Conservation (phyloP, 345 rosid genomes). For the Salix exigua region DNA sequence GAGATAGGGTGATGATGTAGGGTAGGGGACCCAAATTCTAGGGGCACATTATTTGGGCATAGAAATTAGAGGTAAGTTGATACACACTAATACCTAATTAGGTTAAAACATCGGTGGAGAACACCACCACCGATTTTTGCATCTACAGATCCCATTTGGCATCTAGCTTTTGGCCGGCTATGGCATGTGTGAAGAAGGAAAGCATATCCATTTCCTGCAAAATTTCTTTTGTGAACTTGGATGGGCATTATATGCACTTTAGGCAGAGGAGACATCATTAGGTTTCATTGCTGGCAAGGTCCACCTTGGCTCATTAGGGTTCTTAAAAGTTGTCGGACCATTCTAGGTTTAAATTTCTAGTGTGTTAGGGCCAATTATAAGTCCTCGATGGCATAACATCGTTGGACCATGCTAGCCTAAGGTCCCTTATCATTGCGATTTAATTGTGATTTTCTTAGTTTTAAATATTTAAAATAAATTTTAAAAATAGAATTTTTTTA, state of each 20-base stretch:
- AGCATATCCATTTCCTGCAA: background rate
- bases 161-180: background rate
- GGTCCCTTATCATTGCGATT: too few species aligned
- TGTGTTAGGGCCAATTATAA: background rate
- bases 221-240: background rate
- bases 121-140: background rate
- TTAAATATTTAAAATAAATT: too few species aligned
- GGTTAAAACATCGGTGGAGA: background rate
- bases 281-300: background rate
- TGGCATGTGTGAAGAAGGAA: background rate
- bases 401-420: background rate
- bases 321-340: too few species aligned
- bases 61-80: background rate
- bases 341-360: background rate
- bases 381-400: background rate
- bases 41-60: background rate
- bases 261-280: background rate
- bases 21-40: background rate
- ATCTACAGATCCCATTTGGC: background rate
- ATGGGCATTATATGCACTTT: background rate
- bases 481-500: too few species aligned
- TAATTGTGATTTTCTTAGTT: too few species aligned
- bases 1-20: background rate
- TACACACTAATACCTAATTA: background rate
- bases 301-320: background rate